These are phyloP conservation scores for Biscogniauxia marginata DNA, from an alignment of 2,329 filamentous ascomycete species.

Conservation along the genomic window DNA sequence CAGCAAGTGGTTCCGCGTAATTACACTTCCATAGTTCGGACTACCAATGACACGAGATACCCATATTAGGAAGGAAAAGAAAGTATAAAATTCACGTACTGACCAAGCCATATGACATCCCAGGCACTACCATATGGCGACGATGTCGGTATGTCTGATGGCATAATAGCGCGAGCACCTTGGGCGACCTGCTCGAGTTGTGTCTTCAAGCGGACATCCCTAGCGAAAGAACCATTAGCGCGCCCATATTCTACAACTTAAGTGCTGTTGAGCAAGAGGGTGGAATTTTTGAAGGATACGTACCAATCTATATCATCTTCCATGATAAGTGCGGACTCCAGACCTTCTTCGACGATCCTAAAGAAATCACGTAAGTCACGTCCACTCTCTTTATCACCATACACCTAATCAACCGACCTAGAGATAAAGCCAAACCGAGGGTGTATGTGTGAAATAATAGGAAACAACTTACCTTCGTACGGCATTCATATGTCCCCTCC, in stretches of 20 bases:
- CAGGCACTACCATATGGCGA: conserved; percentile 31
- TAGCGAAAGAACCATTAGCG: neutral
- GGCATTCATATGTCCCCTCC: conserved; percentile 41
- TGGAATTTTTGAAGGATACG: neutral
- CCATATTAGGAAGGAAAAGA: too few species aligned
- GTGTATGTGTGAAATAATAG: conserved; percentile 14
- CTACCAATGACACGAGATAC: neutral
- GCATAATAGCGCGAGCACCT: conserved; percentile 32
- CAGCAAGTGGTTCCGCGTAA: neutral
- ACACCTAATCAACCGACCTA: too few species aligned
- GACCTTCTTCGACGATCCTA: conserved; percentile 34
- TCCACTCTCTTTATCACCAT: too few species aligned
- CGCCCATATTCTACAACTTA: too few species aligned
- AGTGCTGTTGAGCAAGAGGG: too few species aligned
- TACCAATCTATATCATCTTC: conserved; percentile 42
- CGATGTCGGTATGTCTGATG: conserved; percentile 15
- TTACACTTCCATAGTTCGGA: too few species aligned
- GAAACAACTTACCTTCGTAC: conserved; percentile 26
- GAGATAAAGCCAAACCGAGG: neutral
- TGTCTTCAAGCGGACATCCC: conserved; percentile 34
- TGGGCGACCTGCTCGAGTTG: conserved; percentile 33
- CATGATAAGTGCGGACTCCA: conserved; percentile 37
- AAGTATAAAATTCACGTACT: conserved; percentile 15
- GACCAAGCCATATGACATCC: conserved; percentile 30
- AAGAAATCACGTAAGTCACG: neutral